Evolutionary conservation across 2,329 filamentous ascomycete genomes (phyloP).

Genomic region (Scytalidium sp.): DNA sequence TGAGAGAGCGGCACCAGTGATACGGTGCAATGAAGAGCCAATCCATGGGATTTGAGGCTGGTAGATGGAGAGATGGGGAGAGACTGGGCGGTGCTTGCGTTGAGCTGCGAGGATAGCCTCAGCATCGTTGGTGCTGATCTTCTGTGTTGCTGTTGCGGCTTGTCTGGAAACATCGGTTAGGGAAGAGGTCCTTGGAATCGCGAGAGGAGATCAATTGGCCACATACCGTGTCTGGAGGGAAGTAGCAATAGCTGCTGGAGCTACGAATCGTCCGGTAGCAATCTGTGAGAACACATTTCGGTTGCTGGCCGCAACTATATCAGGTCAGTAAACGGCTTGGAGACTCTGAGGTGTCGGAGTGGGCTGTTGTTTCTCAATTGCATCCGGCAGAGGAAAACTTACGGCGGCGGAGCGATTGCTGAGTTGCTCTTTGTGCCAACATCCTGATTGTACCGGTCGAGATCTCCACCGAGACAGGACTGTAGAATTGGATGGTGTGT

Average conservation of each 20-base stretch:
- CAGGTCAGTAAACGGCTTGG: constrained; percentile 13
- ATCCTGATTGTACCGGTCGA: constrained; percentile 26
- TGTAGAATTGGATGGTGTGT: constrained; percentile 4
- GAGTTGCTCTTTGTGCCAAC: constrained; percentile 40
- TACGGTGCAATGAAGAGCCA: constrained; percentile 56
- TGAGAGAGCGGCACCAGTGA: constrained; percentile 59
- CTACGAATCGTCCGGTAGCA: constrained; percentile 34
- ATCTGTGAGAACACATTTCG: constrained; percentile 36
- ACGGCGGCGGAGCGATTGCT: constrained; percentile 40
- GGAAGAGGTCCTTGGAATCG: background rate
- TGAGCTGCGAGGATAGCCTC: constrained; percentile 63
- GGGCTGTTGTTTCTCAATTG: constrained; percentile 8
- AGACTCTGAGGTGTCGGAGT: constrained; percentile 5
- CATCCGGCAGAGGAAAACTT: constrained; percentile 17
- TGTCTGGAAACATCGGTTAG: constrained; percentile 28
- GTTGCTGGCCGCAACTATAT: constrained; percentile 39
- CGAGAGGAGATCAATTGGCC: background rate
- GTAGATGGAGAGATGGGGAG: constrained; percentile 71
- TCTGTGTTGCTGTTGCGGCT: constrained; percentile 45
- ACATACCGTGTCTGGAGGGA: constrained; percentile 46
- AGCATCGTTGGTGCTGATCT: constrained; percentile 39
- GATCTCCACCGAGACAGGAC: constrained; percentile 2
- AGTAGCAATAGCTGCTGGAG: constrained; percentile 36
- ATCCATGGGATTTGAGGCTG: constrained; percentile 69
- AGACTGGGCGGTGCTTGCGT: constrained; percentile 63